Evolutionary conservation across 257 asterid species (phyloP).

Genomic region (Verbena officinalis): DNA sequence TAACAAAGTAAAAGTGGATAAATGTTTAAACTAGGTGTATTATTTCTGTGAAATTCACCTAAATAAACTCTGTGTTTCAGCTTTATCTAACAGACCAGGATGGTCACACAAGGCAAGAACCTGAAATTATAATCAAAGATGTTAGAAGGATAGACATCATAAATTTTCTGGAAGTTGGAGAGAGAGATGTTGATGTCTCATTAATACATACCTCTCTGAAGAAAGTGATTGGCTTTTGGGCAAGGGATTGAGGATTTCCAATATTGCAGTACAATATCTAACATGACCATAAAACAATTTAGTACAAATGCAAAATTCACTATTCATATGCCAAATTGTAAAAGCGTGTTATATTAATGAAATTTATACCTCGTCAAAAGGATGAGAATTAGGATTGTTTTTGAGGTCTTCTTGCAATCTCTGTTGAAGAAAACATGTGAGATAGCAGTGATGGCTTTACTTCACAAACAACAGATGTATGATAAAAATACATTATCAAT

Average conservation of each 20-base stretch:
- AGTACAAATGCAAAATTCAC: background rate
- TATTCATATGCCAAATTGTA: background rate
- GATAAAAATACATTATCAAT: constrained; percentile 4
- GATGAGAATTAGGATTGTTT: constrained; percentile 35
- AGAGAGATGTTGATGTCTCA: constrained; percentile 6
- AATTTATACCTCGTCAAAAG: constrained; percentile 42
- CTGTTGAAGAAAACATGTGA: constrained; percentile 26
- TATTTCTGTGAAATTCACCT: constrained; percentile 47
- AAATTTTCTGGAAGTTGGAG: background rate
- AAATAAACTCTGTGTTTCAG: constrained; percentile 84
- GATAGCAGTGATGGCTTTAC: background rate
- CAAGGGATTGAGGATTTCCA: constrained; percentile 95
- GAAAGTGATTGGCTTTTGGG: constrained; percentile 96
- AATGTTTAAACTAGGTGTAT: background rate
- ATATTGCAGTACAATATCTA: constrained; percentile 93
- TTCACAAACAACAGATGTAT: background rate
- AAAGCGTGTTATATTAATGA: constrained; percentile 4
- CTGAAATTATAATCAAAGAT: constrained; percentile 40
- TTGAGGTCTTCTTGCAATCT: constrained; percentile 38
- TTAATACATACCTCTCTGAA: constrained; percentile 83
- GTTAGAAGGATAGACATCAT: constrained; percentile 24
- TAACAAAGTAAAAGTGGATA: constrained; percentile 6
- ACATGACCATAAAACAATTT: background rate
- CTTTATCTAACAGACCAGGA: constrained; percentile 84
- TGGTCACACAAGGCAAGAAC: constrained; percentile 96